Evolutionary conservation across 257 asterid species (phyloP), one percentile per base, ranked within the genome.

Genomic region (Ilex asprella): DNA sequence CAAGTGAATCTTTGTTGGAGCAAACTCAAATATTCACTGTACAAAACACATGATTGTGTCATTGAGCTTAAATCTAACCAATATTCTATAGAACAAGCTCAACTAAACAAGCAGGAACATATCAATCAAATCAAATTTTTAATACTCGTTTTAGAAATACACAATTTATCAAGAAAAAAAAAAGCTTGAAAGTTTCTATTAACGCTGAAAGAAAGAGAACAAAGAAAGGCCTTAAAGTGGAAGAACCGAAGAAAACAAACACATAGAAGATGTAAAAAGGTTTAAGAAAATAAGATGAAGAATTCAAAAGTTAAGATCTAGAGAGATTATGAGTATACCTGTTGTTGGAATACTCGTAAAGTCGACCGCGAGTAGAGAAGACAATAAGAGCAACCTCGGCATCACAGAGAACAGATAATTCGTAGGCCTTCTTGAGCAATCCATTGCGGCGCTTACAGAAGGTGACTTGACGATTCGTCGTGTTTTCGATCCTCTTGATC

Each of bases 401-500:
- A 67, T 91, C 98, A 63, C 98, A 91, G 29, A 88, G 96, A 61
- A 88, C 98, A 58, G 98, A 91, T 10, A 91, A 64, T 66, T 91
- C 98, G 68, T 91, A 91, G 12, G 98, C 98, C 58, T 88, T 88
- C 67, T 91, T 91, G 6, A 91, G 84, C 73, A 91, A 56, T 13
- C 98, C 98, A 39, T 77, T 91, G 12, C 98, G 82, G 62, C 98
- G 87, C 73, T 91, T 91, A 70, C 98, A 91, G 83, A 91, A 91
- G 16, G 98, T 91, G 1, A 91, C 98, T 64, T 91, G 98, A 0
- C 98, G 95, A 76, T 91, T 91, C 0, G 98, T 91, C n/a, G 95
- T 88, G 86, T 88, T 91, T 56, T 91, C 98, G 81, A 91, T 91
- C 83, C 98, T 78, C 76, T 88, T 91, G 77, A 91, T 91, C 81